Evolutionary conservation across 805 yeast species (phyloP), one percentile per base, ranked within the genome.

Genomic region (Candida pseudofarinosa): DNA sequence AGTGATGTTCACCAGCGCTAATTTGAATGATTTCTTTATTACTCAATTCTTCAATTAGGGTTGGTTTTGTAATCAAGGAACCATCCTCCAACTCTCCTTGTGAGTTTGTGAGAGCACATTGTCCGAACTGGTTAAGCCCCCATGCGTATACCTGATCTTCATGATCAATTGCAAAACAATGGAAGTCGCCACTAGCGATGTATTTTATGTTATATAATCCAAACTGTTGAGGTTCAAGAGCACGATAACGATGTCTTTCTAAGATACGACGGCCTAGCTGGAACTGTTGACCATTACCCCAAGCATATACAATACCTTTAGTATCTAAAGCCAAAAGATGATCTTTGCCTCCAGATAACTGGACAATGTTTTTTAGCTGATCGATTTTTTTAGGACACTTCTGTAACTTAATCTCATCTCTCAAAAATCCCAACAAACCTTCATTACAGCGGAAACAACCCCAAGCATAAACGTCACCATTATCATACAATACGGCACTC

Each of bases 101-200:
- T 18, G 83, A 72, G 38, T 68, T 65, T 2, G 74, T 69, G 38
- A 69, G 54, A 44, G 96, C 98, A 71, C 97, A 88, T 67, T 93
- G 99, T 17, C 98, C 98, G 59, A 80, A 93, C 65, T 93, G 97
- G 61, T 93, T 93, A 56, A 93, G 74, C 5, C 99, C 99, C 99
- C 99, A 93, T 7, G 93, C 76, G 49, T 76, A 76, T 1, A 93
- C 88, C 30, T 74, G 74, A 34, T 85, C 88, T 31, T 80, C 77
- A 12, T 73, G 69, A 46, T 85, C 85, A 48, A 93, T 77, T 4
- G 99, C 99, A 71, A 93, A 93, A 52, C 96, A 85, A 60, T 90
- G 98, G 64, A 84, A 93, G 58, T 91, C 98, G 39, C 99, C 99
- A 46, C 91, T 81, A 3, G 96, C 91, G 53, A 93, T 80, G 56